Evolutionary conservation across 371 early-diverging fungal genomes (phyloP).

Genomic region (Circinella umbellata): DNA sequence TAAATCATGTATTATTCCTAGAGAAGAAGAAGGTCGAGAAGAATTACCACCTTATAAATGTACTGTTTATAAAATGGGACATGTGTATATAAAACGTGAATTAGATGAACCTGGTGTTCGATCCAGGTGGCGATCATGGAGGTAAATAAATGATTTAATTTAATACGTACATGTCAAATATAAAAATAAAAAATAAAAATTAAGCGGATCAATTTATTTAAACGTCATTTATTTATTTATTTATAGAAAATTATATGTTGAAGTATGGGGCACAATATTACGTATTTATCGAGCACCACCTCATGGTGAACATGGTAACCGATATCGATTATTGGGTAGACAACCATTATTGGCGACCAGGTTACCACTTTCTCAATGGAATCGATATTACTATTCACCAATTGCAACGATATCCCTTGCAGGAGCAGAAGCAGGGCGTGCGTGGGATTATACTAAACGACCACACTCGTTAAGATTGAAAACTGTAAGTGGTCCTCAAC

Average conservation of each 20-base stretch:
- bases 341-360: conserved; percentile 20
- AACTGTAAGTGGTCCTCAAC: conserved; percentile 45
- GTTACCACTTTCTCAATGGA: conserved; percentile 30
- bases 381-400: conserved; percentile 37
- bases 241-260: conserved; percentile 43
- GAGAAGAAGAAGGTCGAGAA: conserved; percentile 44
- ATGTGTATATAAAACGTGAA: conserved; percentile 49
- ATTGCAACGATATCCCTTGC: conserved; percentile 36
- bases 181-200: too few relatives aligned
- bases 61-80: conserved; percentile 53
- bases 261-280: conserved; percentile 51
- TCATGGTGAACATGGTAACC: conserved; percentile 7
- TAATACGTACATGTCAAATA: too few relatives aligned
- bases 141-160: conserved; percentile 22
- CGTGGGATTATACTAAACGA: conserved; percentile 49
- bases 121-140: conserved; percentile 45
- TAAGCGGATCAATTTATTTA: too few relatives aligned
- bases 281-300: conserved; percentile 43
- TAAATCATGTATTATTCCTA: conserved; percentile 36
- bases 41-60: conserved; percentile 48
- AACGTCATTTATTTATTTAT: too few relatives aligned
- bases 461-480: conserved; percentile 43
- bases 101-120: conserved; percentile 40
- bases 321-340: conserved; percentile 4
- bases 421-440: conserved; percentile 48